These are phyloP conservation scores for Waltergamsia citrina DNA, from an alignment of 2,329 filamentous ascomycete genomes.

Conservation along the genomic window DNA sequence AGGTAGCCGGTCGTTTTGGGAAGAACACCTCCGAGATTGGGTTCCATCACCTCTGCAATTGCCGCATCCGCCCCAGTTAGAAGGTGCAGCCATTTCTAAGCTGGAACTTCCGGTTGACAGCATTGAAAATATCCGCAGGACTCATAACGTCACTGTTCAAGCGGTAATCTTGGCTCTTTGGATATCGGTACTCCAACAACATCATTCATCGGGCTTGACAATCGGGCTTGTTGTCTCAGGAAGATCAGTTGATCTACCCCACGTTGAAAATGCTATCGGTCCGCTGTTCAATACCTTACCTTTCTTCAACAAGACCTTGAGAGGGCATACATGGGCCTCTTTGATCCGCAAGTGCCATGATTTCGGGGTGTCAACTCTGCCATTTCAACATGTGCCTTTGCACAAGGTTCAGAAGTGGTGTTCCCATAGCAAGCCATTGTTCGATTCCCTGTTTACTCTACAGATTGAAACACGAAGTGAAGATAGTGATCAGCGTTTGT, in stretches of 20 bases:
- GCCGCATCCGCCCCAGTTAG: constrained; percentile 5
- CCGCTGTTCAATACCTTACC: constrained; percentile 89
- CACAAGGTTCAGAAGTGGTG: constrained; percentile 77
- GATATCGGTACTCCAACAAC: constrained; percentile 49
- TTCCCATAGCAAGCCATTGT: constrained; percentile 49
- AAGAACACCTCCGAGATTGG: constrained; percentile 35
- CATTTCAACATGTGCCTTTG: constrained; percentile 65
- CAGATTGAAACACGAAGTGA: constrained; percentile 32
- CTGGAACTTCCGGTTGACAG: constrained; percentile 23
- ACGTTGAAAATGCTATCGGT: constrained; percentile 60
- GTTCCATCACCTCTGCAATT: constrained; percentile 6
- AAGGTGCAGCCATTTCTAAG: constrained; percentile 3
- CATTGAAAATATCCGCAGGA: constrained; percentile 44
- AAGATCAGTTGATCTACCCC: constrained; percentile 58
- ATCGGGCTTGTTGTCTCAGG: constrained; percentile 75
- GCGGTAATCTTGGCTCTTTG: constrained; percentile 70
- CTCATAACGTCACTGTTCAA: constrained; percentile 67
- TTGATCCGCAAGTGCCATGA: constrained; percentile 57
- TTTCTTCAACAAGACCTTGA: constrained; percentile 41
- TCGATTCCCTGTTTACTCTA: constrained; percentile 78
- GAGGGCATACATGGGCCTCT: constrained; percentile 44
- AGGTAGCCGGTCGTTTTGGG: constrained; percentile 55
- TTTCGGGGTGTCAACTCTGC: constrained; percentile 57
- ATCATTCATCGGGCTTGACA: constrained; percentile 36
- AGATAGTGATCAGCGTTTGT: constrained; percentile 20